Percentiles rank a stretch among this genome's conserved stretches.
Evolutionary conservation across 2,329 filamentous ascomycete species (phyloP).

Genomic region (Cryphonectria radicalis): DNA sequence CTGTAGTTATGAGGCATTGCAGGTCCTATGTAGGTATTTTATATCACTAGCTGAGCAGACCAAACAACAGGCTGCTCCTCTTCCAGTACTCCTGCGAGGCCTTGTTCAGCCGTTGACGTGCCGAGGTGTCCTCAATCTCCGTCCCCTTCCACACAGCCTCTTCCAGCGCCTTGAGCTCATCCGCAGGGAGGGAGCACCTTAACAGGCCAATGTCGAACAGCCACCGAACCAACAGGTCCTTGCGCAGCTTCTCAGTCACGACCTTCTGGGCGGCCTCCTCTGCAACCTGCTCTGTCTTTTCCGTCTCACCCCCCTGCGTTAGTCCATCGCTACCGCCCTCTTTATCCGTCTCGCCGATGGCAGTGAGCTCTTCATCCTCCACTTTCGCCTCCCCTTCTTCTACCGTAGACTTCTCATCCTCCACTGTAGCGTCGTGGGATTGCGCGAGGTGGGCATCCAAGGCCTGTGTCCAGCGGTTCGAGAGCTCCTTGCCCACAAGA

Average conservation of each 20-base stretch:
- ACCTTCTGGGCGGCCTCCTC: slow-evolving; percentile 28
- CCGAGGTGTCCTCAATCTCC: slow-evolving; percentile 54
- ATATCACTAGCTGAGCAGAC: slow-evolving; percentile 60
- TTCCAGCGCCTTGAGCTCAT: slow-evolving; percentile 49
- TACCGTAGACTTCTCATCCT: slow-evolving; percentile 23
- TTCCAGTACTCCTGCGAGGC: slow-evolving; percentile 79
- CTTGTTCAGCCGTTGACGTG: slow-evolving; percentile 60
- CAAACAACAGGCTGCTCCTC: slow-evolving; percentile 81
- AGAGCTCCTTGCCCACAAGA: slow-evolving; percentile 56
- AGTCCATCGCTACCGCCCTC: slow-evolving; percentile 27
- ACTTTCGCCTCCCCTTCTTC: not conserved
- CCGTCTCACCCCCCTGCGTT: slow-evolving; percentile 23
- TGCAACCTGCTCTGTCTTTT: slow-evolving; percentile 27
- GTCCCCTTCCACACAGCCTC: slow-evolving; percentile 49
- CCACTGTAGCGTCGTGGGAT: slow-evolving; percentile 30
- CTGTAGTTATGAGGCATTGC: slow-evolving; percentile 19
- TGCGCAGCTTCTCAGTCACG: slow-evolving; percentile 35
- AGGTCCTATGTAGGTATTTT: not conserved
- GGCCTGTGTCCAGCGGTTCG: slow-evolving; percentile 50
- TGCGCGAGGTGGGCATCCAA: slow-evolving; percentile 40
- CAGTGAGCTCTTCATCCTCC: not conserved
- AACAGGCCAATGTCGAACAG: slow-evolving; percentile 63
- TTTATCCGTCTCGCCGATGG: slow-evolving; percentile 11
- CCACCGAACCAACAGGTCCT: slow-evolving; percentile 62
- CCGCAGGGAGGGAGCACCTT: slow-evolving; percentile 37